phyloP scores from a whole-genome alignment of 495 filamentous ascomycete species.

The Astrothelium macrocarpum region DNA sequence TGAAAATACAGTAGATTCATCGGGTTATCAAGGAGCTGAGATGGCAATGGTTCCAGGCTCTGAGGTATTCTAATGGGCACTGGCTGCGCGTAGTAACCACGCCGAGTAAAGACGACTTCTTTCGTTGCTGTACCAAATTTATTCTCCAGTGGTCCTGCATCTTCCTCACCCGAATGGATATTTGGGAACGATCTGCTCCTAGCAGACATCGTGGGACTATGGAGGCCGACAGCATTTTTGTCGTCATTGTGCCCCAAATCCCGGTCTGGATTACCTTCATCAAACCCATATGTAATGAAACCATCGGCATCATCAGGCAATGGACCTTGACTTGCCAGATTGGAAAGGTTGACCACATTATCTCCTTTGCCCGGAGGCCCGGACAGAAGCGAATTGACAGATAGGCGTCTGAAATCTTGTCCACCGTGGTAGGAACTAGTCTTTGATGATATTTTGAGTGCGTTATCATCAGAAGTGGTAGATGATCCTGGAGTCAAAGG shows the following conservation, averaged over 20 bases:
- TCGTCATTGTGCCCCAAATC: conserved; percentile 65
- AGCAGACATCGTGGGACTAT: conserved; percentile 29
- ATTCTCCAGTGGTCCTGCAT: conserved; percentile 16
- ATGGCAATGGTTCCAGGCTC: conserved; percentile 51
- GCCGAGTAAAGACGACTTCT: conserved; percentile 42
- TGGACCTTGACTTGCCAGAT: neutral
- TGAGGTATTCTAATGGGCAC: conserved; percentile 59
- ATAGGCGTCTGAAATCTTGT: conserved; percentile 28
- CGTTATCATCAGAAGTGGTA: conserved; percentile 16
- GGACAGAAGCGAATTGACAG: conserved; percentile 31
- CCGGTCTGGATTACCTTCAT: conserved; percentile 56
- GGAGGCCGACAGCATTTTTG: conserved; percentile 40
- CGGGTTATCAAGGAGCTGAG: conserved; percentile 53
- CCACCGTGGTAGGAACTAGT: conserved; percentile 13
- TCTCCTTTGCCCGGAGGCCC: conserved; percentile 20
- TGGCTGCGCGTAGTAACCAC: conserved; percentile 59
- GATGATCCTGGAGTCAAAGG: conserved; percentile 20
- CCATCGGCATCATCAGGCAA: conserved; percentile 16
- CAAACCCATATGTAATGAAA: conserved; percentile 47
- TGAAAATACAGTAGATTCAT: conserved; percentile 73
- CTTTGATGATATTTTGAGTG: neutral
- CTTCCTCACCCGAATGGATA: conserved; percentile 29
- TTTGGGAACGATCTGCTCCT: conserved; percentile 26
- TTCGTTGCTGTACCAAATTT: conserved; percentile 21
- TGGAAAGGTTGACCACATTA: conserved; percentile 1